These are phyloP conservation scores for Leccinum uliginosum DNA, from an alignment of 768 basidiomycete species.

Conservation along the genomic window DNA sequence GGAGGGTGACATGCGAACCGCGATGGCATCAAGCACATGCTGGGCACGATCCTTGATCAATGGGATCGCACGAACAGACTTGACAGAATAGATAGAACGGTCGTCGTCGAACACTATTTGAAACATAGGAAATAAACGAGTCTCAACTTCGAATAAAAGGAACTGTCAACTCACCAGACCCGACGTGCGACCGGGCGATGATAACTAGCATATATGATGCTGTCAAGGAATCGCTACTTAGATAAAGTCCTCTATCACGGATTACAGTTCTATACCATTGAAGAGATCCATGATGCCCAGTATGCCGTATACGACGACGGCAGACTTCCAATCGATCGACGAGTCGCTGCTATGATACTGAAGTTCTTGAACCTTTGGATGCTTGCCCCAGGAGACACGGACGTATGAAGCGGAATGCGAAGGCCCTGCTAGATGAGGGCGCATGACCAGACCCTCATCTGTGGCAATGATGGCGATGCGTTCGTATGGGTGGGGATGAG, in stretches of 20 bases:
- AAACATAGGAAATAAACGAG: conserved; percentile 1
- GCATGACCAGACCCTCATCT: conserved; percentile 60
- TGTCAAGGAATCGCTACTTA: conserved; percentile 30
- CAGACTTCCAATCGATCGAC: conserved; percentile 48
- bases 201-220: conserved; percentile 77
- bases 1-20: conserved; percentile 49
- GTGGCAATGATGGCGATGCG: conserved; percentile 61
- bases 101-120: conserved; percentile 57
- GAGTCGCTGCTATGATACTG: conserved; percentile 30
- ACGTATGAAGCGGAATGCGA: conserved; percentile 35
- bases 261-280: conserved; percentile 43
- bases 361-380: conserved; percentile 49
- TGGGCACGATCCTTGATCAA: conserved; percentile 62
- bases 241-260: not conserved
- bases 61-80: conserved; percentile 68
- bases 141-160: not conserved
- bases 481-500: conserved; percentile 73
- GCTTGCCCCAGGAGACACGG: conserved; percentile 59
- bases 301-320: conserved; percentile 68
- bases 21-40: conserved; percentile 47
- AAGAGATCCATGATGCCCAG: conserved; percentile 71
- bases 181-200: conserved; percentile 56
- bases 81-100: conserved; percentile 63
- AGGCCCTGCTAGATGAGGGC: conserved; percentile 45
- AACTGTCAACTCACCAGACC: conserved; percentile 49